Evolutionary conservation across 2,329 filamentous ascomycete genomes (phyloP).

Genomic region (Aspergillus ibericus): DNA sequence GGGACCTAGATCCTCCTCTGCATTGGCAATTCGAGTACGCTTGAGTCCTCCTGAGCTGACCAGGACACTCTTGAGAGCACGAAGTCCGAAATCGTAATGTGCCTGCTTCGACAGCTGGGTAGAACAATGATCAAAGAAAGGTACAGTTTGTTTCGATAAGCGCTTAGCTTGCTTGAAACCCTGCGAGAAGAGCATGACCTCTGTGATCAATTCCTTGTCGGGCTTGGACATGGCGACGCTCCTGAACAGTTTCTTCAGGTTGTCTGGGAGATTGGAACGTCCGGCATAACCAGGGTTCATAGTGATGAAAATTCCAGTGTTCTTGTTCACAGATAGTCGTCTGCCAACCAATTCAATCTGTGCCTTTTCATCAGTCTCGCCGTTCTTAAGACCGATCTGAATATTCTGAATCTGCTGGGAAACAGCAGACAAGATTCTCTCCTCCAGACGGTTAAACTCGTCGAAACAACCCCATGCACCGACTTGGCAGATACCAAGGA

Average conservation of each 20-base stretch:
- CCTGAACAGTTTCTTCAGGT: conserved; percentile 98
- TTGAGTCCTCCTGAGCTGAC: conserved; percentile 97
- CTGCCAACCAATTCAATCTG: conserved; percentile 95
- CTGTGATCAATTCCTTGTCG: conserved; percentile 98
- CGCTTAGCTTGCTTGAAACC: conserved; percentile 96
- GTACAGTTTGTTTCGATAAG: conserved; percentile 91
- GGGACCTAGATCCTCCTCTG: conserved; percentile 58
- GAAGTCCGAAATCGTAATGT: conserved; percentile 97
- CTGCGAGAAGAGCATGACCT: conserved; percentile 99
- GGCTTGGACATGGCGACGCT: conserved; percentile 99
- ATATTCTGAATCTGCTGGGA: conserved; percentile 99
- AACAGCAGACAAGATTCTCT: conserved; percentile 94
- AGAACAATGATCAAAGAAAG: conserved; percentile 94
- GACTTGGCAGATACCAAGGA: conserved; percentile 97
- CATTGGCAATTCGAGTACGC: conserved; percentile 69
- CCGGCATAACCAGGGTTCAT: conserved; percentile 99
- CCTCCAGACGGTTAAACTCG: conserved; percentile 98
- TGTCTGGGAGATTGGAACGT: conserved; percentile 96
- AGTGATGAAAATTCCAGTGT: conserved; percentile 98
- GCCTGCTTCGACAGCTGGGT: conserved; percentile 86
- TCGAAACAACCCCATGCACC: conserved; percentile 99
- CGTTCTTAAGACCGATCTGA: conserved; percentile 88
- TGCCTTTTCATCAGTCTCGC: conserved; percentile 74
- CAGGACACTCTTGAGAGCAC: conserved; percentile 96
- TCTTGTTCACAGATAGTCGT: conserved; percentile 82